A percentile compares a stretch with the other conserved stretches of the same genome.
These are phyloP conservation scores for Rhodotorula kratochvilovae DNA, from an alignment of 768 basidiomycete species.

Conservation along the genomic window DNA sequence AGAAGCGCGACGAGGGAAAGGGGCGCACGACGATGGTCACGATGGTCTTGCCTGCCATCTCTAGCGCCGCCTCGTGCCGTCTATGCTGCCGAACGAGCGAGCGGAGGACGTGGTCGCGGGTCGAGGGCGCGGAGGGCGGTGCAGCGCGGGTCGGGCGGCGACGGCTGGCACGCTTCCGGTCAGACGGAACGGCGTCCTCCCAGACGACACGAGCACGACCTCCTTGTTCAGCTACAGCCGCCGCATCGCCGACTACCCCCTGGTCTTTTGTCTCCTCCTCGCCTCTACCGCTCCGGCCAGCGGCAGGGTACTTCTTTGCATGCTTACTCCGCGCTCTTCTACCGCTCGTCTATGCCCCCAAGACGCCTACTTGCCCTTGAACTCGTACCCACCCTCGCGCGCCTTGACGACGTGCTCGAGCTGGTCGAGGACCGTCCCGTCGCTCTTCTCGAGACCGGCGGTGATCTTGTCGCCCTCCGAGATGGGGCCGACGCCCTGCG, in stretches of 20 bases:
- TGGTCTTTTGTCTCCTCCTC: too few relatives aligned
- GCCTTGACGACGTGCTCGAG: constrained; percentile 64
- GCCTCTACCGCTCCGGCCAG: too few relatives aligned
- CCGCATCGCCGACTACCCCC: too few relatives aligned
- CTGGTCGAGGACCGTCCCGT: constrained; percentile 56
- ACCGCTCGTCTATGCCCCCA: not conserved
- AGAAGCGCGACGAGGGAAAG: not conserved
- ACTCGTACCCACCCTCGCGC: constrained; percentile 67
- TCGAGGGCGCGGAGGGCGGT: not conserved
- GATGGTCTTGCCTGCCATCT: not conserved
- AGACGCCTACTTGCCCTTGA: constrained; percentile 44
- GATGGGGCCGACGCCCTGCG: constrained; percentile 79
- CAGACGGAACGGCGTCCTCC: too few relatives aligned
- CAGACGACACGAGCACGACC: too few relatives aligned
- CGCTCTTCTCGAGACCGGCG: constrained; percentile 61
- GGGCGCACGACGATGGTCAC: not conserved
- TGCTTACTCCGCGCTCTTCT: too few relatives aligned
- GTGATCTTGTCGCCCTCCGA: constrained; percentile 70
- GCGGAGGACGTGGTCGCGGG: not conserved
- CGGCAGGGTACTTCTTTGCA: not conserved
- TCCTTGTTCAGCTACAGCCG: too few relatives aligned
- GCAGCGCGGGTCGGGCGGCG: too few relatives aligned
- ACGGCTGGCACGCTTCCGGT: too few relatives aligned
- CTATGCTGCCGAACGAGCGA: not conserved
- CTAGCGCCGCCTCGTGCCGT: too few relatives aligned